Percentiles rank a stretch among this genome's conserved stretches.
phyloP scores from a whole-genome alignment of 2,329 filamentous ascomycete species.

The Eutypella sp. region DNA sequence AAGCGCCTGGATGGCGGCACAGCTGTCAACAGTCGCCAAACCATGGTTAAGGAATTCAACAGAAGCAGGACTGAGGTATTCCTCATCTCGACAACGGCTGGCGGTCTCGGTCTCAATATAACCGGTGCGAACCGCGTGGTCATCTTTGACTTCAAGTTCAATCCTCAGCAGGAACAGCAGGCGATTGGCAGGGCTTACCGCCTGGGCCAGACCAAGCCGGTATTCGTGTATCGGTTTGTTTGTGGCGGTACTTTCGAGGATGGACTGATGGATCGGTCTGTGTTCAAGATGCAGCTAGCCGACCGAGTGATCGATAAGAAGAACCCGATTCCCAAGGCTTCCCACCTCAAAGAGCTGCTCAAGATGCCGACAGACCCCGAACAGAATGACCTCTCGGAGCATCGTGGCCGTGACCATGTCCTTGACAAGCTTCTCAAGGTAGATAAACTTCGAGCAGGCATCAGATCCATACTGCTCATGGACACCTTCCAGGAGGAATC shows the following conservation, averaged over 20 bases:
- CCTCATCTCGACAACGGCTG: constrained; percentile 78
- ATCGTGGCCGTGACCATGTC: constrained; percentile 58
- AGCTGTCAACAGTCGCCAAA: constrained; percentile 51
- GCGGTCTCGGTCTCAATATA: constrained; percentile 80
- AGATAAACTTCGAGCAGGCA: constrained; percentile 29
- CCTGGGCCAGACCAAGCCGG: constrained; percentile 73
- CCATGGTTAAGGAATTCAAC: constrained; percentile 66
- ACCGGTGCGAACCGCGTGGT: constrained; percentile 79
- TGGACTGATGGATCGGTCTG: constrained; percentile 63
- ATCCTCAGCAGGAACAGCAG: constrained; percentile 78
- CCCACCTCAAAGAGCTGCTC: constrained; percentile 53
- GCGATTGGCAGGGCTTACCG: constrained; percentile 83
- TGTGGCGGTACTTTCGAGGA: constrained; percentile 77
- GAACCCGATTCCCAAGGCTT: constrained; percentile 64
- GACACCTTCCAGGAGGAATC: constrained; percentile 72
- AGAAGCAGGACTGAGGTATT: constrained; percentile 52
- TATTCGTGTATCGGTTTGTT: constrained; percentile 80
- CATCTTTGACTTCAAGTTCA: constrained; percentile 79
- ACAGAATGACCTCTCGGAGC: constrained; percentile 46
- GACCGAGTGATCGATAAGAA: constrained; percentile 79
- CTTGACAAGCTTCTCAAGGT: constrained; percentile 45
- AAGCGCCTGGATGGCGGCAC: constrained; percentile 66
- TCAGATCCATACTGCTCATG: constrained; percentile 58
- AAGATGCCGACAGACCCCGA: constrained; percentile 48
- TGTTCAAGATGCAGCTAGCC: constrained; percentile 81